These are phyloP conservation scores for Suillus subaureus DNA, from an alignment of 768 basidiomycete species.

Conservation along the genomic window DNA sequence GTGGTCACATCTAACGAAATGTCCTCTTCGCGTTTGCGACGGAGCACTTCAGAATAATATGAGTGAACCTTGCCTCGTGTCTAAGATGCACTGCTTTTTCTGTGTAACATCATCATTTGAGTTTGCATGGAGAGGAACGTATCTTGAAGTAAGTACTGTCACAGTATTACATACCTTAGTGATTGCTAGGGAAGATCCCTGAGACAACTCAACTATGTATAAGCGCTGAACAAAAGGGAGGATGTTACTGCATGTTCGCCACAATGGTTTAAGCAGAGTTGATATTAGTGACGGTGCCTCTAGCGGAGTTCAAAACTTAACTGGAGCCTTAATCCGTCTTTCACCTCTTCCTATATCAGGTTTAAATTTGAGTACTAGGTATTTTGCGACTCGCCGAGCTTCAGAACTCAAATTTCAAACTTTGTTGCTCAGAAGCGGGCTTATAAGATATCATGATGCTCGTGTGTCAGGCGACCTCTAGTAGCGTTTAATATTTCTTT, in stretches of 20 bases:
- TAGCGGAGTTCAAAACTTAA: not conserved
- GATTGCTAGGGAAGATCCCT: not conserved
- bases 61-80: not conserved
- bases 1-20: not conserved
- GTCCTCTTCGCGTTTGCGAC: not conserved
- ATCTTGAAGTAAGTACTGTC: conserved; percentile 1
- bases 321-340: not conserved
- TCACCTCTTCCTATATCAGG: not conserved
- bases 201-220: not conserved
- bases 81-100: not conserved
- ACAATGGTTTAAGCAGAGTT: not conserved
- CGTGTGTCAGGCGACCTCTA: not conserved
- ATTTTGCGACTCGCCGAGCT: not conserved
- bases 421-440: not conserved
- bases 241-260: not conserved
- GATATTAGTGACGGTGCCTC: not conserved
- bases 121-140: not conserved
- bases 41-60: not conserved
- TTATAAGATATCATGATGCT: not conserved
- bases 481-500: not conserved
- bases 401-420: not conserved
- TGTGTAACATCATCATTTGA: not conserved
- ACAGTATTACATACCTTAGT: not conserved
- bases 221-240: not conserved
- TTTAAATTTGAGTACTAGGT: not conserved